phyloP scores from a whole-genome alignment of 768 basidiomycete species.

The Mycena latifolia region DNA sequence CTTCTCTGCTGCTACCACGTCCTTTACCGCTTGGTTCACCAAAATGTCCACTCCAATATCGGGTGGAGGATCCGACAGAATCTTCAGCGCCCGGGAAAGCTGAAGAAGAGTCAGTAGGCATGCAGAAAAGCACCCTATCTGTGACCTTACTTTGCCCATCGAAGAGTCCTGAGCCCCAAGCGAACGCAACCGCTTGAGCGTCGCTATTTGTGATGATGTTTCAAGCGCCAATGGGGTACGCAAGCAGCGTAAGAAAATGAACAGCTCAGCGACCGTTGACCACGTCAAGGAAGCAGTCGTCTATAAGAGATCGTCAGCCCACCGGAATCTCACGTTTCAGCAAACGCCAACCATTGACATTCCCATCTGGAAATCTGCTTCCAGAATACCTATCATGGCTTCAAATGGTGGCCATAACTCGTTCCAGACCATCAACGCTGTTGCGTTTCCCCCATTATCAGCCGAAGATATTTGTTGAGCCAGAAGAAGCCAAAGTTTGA shows the following conservation, averaged over 20 bases:
- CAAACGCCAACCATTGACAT: slow-evolving; percentile 51
- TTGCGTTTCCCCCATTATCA: slow-evolving; percentile 44
- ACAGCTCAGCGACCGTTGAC: slow-evolving; percentile 74
- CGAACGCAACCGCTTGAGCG: slow-evolving; percentile 63
- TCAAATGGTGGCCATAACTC: slow-evolving; percentile 83
- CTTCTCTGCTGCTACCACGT: slow-evolving; percentile 79
- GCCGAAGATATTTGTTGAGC: slow-evolving; percentile 53
- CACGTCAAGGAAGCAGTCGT: slow-evolving; percentile 66
- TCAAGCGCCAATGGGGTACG: slow-evolving; percentile 68
- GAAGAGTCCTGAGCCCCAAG: slow-evolving; percentile 62
- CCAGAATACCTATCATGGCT: slow-evolving; percentile 61
- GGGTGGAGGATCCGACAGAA: slow-evolving; percentile 63
- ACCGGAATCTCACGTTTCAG: neutral
- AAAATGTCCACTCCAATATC: slow-evolving; percentile 60
- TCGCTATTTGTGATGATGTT: slow-evolving; percentile 60
- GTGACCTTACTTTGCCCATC: slow-evolving; percentile 60
- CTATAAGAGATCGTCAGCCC: slow-evolving; percentile 47
- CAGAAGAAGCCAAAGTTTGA: slow-evolving; percentile 80
- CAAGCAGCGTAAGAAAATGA: slow-evolving; percentile 70
- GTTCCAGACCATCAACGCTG: slow-evolving; percentile 71
- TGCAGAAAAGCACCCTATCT: neutral
- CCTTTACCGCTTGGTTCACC: slow-evolving; percentile 70
- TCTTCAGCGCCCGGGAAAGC: slow-evolving; percentile 68
- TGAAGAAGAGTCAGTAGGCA: slow-evolving; percentile 41
- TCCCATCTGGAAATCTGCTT: slow-evolving; percentile 59